Evolutionary conservation across 805 yeast genomes (phyloP).

Genomic region (Sugiyamaella mastotermitis): DNA sequence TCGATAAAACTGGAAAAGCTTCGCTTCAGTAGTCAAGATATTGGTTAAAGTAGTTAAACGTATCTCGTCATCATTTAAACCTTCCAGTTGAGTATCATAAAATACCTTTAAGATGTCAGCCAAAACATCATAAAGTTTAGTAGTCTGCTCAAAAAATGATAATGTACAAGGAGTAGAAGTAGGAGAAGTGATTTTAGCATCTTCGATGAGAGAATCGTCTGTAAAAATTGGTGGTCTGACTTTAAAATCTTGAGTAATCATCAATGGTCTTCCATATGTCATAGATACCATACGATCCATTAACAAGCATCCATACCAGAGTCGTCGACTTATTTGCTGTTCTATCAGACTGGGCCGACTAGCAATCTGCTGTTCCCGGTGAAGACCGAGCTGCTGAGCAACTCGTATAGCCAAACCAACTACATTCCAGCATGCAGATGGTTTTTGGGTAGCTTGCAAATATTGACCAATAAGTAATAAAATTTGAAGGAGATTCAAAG

Average conservation of each 20-base stretch:
- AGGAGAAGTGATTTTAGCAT: conserved; percentile 11
- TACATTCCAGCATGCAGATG: conserved; percentile 38
- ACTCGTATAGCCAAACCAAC: conserved; percentile 39
- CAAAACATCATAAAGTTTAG: conserved; percentile 20
- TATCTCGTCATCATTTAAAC: not conserved
- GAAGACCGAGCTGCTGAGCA: conserved; percentile 40
- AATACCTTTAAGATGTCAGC: conserved; percentile 19
- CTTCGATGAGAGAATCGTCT: conserved; percentile 22
- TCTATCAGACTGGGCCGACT: conserved; percentile 18
- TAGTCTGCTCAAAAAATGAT: conserved; percentile 21
- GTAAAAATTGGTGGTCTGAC: conserved; percentile 19
- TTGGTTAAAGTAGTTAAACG: conserved; percentile 3
- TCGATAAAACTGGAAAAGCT: conserved; percentile 1
- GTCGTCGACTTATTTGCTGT: conserved; percentile 22
- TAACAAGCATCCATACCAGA: conserved; percentile 28
- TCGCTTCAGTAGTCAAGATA: conserved; percentile 8
- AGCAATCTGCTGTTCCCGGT: conserved; percentile 21
- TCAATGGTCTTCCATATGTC: conserved; percentile 27
- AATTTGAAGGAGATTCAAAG: conserved; percentile 25
- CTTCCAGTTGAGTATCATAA: conserved; percentile 10
- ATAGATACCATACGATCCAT: conserved; percentile 25
- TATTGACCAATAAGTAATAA: conserved; percentile 24
- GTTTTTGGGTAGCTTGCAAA: conserved; percentile 25
- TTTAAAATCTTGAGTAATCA: conserved; percentile 19
- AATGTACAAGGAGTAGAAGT: conserved; percentile 16